These are phyloP conservation scores for Thinopyrum elongatum DNA, from an alignment of 176 grass and related monocot species.

Conservation along the genomic window DNA sequence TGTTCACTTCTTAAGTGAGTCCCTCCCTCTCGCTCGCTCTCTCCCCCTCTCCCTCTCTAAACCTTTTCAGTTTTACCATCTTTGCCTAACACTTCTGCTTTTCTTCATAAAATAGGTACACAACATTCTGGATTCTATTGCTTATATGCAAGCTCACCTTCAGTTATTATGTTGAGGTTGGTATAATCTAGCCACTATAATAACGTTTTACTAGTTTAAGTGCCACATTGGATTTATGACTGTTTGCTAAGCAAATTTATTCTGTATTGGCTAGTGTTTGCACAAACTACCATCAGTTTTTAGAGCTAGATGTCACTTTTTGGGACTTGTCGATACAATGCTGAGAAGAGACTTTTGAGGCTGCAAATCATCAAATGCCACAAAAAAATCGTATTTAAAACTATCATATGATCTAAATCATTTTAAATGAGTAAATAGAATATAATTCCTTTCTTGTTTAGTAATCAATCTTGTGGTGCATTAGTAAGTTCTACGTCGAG, in stretches of 20 bases:
- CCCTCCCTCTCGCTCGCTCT: too few species aligned
- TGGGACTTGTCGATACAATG: background rate
- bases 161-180: slow-evolving; percentile 98
- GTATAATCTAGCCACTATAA: slow-evolving; percentile 14
- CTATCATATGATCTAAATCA: too few species aligned
- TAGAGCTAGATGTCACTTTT: background rate
- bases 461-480: too few species aligned
- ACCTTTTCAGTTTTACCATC: background rate
- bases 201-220: background rate
- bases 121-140: slow-evolving; percentile 91
- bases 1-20: slow-evolving; percentile 94
- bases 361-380: background rate
- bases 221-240: background rate
- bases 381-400: background rate
- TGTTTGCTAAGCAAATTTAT: background rate
- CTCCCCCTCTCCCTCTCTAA: background rate
- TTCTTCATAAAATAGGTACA: slow-evolving; percentile 63
- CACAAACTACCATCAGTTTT: background rate
- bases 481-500: too few species aligned
- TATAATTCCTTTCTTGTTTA: too few species aligned
- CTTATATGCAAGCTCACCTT: slow-evolving; percentile 95
- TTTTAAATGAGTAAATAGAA: too few species aligned
- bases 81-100: background rate
- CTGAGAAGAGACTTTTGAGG: background rate
- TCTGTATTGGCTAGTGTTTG: background rate